Evolutionary conservation across 495 filamentous ascomycete species (phyloP).

Genomic region (Trichodelitschia bisporula): DNA sequence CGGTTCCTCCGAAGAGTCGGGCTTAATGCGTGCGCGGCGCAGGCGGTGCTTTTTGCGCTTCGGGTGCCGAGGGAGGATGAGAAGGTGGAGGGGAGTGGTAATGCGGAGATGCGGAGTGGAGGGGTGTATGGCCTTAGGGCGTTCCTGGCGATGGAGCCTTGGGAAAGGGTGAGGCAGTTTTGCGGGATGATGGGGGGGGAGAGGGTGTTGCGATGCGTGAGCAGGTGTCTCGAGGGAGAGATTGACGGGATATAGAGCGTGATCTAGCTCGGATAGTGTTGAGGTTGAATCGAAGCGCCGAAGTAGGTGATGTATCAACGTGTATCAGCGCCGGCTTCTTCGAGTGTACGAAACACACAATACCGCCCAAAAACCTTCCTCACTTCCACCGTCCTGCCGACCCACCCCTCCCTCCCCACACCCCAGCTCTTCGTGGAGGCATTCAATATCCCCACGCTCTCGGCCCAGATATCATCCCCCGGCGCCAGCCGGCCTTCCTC

Average conservation of each 20-base stretch:
- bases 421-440: constrained; percentile 16
- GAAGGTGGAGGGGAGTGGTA: neutral
- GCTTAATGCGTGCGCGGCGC: constrained; percentile 61
- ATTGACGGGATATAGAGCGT: too few species aligned
- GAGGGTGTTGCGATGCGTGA: neutral
- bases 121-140: neutral
- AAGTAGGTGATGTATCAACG: too few species aligned
- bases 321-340: too few species aligned
- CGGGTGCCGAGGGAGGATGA: neutral
- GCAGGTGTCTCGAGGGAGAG: neutral
- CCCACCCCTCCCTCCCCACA: constrained; percentile 31
- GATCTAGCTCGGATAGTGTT: too few species aligned
- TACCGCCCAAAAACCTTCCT: constrained; percentile 41
- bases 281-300: too few species aligned
- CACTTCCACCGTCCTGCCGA: constrained; percentile 41
- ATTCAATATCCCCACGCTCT: constrained; percentile 18
- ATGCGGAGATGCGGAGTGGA: neutral
- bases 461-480: constrained; percentile 17
- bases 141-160: neutral
- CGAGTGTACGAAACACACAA: constrained; percentile 56
- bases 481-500: constrained; percentile 1
- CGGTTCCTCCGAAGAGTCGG: constrained; percentile 46
- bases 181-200: neutral
- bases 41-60: constrained; percentile 28
- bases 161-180: neutral